Evolutionary conservation across 306 rosid genomes (phyloP).

Genomic region (Potentilla sterilis): DNA sequence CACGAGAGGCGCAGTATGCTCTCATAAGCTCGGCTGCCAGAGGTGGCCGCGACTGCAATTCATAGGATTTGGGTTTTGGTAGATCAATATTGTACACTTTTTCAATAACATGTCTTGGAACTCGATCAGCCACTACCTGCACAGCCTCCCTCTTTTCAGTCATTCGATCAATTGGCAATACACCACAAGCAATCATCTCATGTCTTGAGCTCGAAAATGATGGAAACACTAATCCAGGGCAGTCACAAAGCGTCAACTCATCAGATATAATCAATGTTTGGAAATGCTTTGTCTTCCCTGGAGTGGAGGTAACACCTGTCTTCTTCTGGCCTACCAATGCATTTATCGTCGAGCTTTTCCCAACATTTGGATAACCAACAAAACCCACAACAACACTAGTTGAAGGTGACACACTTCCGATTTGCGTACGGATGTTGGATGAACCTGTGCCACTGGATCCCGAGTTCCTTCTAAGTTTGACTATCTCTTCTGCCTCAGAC

Average conservation of each 20-base stretch:
- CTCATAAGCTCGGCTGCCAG: constrained; percentile 84
- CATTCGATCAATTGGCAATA: constrained; percentile 92
- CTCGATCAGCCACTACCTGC: constrained; percentile 84
- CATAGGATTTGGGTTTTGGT: constrained; percentile 88
- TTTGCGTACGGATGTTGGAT: constrained; percentile 29
- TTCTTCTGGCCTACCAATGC: constrained; percentile 90
- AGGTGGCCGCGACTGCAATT: constrained; percentile 74
- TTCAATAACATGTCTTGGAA: constrained; percentile 65
- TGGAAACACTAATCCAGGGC: constrained; percentile 97
- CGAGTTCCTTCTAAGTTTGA: constrained; percentile 50
- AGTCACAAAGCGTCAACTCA: constrained; percentile 79
- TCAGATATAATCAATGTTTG: constrained; percentile 92
- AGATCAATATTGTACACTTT: constrained; percentile 61
- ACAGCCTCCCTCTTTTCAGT: constrained; percentile 85
- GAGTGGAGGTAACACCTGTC: constrained; percentile 97
- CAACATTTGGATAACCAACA: constrained; percentile 98
- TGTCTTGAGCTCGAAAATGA: constrained; percentile 93
- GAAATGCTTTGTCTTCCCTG: constrained; percentile 98
- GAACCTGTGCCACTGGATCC: constrained; percentile 34
- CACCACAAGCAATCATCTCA: constrained; percentile 96
- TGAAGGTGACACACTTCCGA: constrained; percentile 41
- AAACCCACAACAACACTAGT: constrained; percentile 77
- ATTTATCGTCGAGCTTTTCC: constrained; percentile 96
- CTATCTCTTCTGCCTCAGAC: constrained; percentile 79
- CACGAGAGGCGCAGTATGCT: constrained; percentile 80